A percentile compares a stretch with the other conserved stretches of the same genome.
Evolutionary conservation across 495 filamentous ascomycete species (phyloP).

Genomic region (Aspergillus olivimuriae): DNA sequence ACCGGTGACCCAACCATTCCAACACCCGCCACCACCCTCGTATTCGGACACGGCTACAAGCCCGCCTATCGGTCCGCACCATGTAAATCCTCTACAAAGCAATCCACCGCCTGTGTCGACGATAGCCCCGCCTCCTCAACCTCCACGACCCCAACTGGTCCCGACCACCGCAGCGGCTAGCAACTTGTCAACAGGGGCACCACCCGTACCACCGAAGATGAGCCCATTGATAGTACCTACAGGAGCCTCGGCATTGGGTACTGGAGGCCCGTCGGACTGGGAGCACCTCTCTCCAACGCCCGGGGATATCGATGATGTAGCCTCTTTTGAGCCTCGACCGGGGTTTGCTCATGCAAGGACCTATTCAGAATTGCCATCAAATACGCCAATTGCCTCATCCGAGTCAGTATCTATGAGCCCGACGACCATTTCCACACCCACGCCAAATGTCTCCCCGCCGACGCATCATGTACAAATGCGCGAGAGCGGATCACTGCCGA

Average conservation of each 20-base stretch:
- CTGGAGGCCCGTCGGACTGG: constrained; percentile 54
- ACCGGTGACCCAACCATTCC: constrained; percentile 20
- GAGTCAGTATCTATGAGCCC: neutral
- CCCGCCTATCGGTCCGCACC: neutral
- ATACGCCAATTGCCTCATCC: neutral
- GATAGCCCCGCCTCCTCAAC: constrained; percentile 4
- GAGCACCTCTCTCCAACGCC: constrained; percentile 44
- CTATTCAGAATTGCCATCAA: constrained; percentile 7
- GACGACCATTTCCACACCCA: constrained; percentile 1
- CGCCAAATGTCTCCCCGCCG: constrained; percentile 6
- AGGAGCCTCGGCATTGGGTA: constrained; percentile 41
- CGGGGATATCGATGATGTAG: constrained; percentile 29
- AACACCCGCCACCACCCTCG: constrained; percentile 10
- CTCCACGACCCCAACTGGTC: constrained; percentile 16
- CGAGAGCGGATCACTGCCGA: constrained; percentile 12
- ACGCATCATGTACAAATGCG: constrained; percentile 6
- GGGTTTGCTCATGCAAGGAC: constrained; percentile 11
- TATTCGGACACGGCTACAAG: constrained; percentile 7
- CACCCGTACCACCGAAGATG: constrained; percentile 19
- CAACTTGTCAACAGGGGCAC: constrained; percentile 12
- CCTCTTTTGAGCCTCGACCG: constrained; percentile 19
- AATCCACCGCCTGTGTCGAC: neutral
- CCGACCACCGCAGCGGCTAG: constrained; percentile 14
- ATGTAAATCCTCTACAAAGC: neutral
- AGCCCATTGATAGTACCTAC: constrained; percentile 14